These are phyloP conservation scores for Flaveria floridana DNA, from an alignment of 140 eudicot genomes.

Conservation along the genomic window DNA sequence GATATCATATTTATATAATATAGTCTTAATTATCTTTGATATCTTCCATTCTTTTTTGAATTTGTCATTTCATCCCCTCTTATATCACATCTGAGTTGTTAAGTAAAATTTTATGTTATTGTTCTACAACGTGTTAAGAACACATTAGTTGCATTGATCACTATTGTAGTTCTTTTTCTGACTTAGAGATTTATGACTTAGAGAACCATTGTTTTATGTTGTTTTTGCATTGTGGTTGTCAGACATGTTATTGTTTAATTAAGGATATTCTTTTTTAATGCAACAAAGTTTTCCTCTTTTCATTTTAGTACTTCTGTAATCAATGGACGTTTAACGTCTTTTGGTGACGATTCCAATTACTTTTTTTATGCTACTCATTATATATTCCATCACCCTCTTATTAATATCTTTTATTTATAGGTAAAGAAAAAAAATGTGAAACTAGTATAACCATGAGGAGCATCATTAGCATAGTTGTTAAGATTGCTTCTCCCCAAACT, in stretches of 20 bases:
- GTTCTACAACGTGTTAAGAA: not conserved
- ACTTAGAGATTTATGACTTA: not conserved
- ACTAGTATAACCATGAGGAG: not conserved
- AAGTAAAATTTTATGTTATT: not conserved
- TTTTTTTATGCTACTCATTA: not conserved
- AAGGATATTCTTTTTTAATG: not conserved
- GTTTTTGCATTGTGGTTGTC: not conserved
- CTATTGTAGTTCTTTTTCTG: not conserved
- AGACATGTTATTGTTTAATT: not conserved
- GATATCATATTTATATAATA: conserved; percentile 2
- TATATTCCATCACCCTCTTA: not conserved
- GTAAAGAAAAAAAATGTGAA: not conserved
- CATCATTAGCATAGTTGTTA: not conserved
- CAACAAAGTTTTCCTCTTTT: not conserved
- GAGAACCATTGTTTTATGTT: not conserved
- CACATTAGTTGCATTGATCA: conserved; percentile 11
- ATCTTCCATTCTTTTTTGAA: conserved; percentile 21
- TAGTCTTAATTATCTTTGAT: conserved; percentile 13
- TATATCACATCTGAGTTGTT: not conserved
- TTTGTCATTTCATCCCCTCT: conserved; percentile 5
- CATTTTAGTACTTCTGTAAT: not conserved
- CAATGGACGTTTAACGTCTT: not conserved
- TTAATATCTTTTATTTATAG: not conserved
- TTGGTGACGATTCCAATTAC: not conserved
- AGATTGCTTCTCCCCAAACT: not conserved